Evolutionary conservation across 1,284 basidiomycete species (phyloP).

Genomic region (Rugosomyces carneus): DNA sequence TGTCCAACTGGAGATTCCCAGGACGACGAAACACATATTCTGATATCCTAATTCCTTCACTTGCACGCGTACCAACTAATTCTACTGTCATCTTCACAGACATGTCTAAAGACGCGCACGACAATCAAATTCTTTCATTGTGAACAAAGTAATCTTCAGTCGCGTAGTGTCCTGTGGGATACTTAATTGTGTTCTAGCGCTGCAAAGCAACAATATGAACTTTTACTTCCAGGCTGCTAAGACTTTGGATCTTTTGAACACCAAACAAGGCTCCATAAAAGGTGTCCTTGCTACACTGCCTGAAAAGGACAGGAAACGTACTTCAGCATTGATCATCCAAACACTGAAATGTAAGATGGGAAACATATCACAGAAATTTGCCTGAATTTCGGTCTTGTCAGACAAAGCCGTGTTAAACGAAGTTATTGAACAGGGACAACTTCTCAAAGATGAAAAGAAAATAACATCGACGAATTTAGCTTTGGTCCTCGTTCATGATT

Average conservation of each 20-base stretch:
- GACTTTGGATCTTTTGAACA: constrained; percentile 78
- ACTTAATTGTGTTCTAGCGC: constrained; percentile 15
- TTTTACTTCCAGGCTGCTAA: constrained; percentile 88
- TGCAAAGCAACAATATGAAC: constrained; percentile 64
- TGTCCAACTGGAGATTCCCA: constrained; percentile 55
- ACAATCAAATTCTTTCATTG: constrained; percentile 9
- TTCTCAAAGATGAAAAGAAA: constrained; percentile 74
- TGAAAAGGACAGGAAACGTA: constrained; percentile 73
- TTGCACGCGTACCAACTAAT: constrained; percentile 8
- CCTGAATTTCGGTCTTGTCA: constrained; percentile 24
- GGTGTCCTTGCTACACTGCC: constrained; percentile 67
- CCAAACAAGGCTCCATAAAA: constrained; percentile 84
- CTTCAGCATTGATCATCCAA: constrained; percentile 79
- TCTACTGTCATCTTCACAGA: constrained; percentile 10
- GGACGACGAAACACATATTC: constrained; percentile 36
- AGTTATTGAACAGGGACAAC: constrained; percentile 55
- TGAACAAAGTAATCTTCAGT: constrained; percentile 16
- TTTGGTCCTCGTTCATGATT: constrained; percentile 82
- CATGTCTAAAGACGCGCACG: constrained; percentile 3
- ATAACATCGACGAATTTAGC: constrained; percentile 71
- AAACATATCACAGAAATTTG: not conserved
- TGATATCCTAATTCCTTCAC: constrained; percentile 25
- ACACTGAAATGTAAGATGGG: constrained; percentile 79
- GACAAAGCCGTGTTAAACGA: constrained; percentile 67
- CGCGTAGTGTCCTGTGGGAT: constrained; percentile 7